phyloP scores from a whole-genome alignment of 352 stramenopile species.

The Phytophthora macrochlamydospora region DNA sequence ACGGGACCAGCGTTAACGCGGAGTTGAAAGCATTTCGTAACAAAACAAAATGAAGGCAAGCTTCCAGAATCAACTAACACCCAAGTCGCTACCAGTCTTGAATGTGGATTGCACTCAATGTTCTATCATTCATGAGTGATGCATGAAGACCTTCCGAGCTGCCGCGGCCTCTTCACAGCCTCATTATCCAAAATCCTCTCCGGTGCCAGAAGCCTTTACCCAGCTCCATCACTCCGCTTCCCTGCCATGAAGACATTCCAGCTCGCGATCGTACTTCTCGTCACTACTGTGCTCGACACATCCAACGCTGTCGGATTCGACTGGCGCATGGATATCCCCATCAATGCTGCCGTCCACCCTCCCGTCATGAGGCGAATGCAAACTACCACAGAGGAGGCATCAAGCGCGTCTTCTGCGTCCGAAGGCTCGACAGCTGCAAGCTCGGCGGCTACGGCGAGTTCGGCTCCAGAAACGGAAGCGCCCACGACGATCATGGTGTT shows the following conservation, averaged over 20 bases:
- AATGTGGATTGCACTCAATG: no score
- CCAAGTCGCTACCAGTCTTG: no score
- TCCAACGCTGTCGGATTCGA: slow-evolving; percentile 17
- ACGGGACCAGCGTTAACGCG: no score
- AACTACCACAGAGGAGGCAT: slow-evolving; percentile 23
- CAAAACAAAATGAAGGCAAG: no score
- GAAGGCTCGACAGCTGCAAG: neutral
- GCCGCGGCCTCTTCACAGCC: neutral
- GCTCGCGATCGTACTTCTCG: slow-evolving; percentile 28
- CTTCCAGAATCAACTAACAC: no score
- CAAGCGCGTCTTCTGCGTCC: slow-evolving; percentile 15
- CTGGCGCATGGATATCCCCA: slow-evolving; percentile 35
- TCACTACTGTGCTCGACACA: slow-evolving; percentile 17
- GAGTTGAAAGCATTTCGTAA: no score
- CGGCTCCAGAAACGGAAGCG: slow-evolving; percentile 31
- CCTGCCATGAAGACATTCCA: slow-evolving; percentile 36
- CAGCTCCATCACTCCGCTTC: neutral
- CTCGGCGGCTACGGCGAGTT: slow-evolving; percentile 11
- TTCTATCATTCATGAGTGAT: no score
- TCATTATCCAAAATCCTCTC: slow-evolving; percentile 42
- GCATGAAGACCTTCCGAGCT: no score
- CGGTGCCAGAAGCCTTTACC: slow-evolving; percentile 1
- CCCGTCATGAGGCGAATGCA: slow-evolving; percentile 30
- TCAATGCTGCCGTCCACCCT: slow-evolving; percentile 10
- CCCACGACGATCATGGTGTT: slow-evolving; percentile 67